Conservation (phyloP, 2,329 filamentous ascomycete species). For the Fusarium nurragi region DNA sequence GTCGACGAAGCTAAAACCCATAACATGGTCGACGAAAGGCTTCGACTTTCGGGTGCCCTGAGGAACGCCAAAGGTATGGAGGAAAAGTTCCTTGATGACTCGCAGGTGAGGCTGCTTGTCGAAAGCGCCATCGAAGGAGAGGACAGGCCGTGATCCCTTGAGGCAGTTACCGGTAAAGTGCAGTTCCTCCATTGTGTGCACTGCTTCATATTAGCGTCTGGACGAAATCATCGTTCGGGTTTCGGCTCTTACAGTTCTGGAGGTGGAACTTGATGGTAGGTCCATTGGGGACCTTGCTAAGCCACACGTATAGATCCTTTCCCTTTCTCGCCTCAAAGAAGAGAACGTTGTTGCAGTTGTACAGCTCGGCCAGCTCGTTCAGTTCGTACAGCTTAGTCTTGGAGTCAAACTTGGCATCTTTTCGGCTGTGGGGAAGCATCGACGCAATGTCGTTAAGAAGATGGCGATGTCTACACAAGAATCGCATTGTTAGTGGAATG, state of each 20-base stretch:
- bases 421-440: conserved; percentile 89
- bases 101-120: conserved; percentile 81
- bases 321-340: conserved; percentile 97
- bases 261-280: conserved; percentile 74
- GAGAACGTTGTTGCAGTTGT: conserved; percentile 93
- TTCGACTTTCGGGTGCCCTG: conserved; percentile 89
- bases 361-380: conserved; percentile 78
- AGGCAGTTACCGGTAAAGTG: conserved; percentile 97
- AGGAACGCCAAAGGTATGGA: conserved; percentile 91
- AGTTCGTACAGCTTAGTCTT: conserved; percentile 88
- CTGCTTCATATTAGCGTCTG: conserved; percentile 52
- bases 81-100: conserved; percentile 88
- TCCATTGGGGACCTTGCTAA: conserved; percentile 84
- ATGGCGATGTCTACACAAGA: conserved; percentile 79
- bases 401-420: conserved; percentile 96
- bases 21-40: conserved; percentile 95
- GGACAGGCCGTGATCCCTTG: conserved; percentile 88
- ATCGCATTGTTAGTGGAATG: conserved; percentile 28
- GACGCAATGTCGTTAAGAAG: conserved; percentile 88
- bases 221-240: background rate
- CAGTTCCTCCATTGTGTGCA: conserved; percentile 96
- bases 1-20: conserved; percentile 89
- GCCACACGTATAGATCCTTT: conserved; percentile 93
- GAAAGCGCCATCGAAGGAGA: conserved; percentile 92
- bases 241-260: conserved; percentile 69